These are phyloP conservation scores for Monosporozyma aerobia DNA, from an alignment of 805 yeast genomes.

Conservation along the genomic window DNA sequence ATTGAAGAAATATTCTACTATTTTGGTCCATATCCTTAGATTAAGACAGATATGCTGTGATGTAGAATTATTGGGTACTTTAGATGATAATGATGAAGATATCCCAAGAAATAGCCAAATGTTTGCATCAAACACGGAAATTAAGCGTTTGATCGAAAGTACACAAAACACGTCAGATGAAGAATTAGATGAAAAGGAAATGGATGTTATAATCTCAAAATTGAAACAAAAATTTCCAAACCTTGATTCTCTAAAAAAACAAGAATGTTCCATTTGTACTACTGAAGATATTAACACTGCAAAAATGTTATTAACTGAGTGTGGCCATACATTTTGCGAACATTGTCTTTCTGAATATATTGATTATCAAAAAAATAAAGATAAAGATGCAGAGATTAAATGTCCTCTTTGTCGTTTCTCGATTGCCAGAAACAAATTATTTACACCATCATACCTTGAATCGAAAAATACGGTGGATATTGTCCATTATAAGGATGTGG, in stretches of 20 bases:
- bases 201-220: slow-evolving; percentile 1
- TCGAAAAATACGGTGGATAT: neutral
- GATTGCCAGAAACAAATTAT: slow-evolving; percentile 41
- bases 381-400: slow-evolving; percentile 35
- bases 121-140: slow-evolving; percentile 5
- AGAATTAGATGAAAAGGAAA: neutral
- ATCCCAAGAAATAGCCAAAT: slow-evolving; percentile 14
- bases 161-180: neutral
- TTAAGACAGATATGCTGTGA: slow-evolving; percentile 88
- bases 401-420: slow-evolving; percentile 73
- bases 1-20: slow-evolving; percentile 65
- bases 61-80: slow-evolving; percentile 47
- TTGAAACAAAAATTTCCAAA: slow-evolving; percentile 22
- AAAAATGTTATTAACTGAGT: slow-evolving; percentile 52
- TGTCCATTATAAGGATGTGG: slow-evolving; percentile 16
- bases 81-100: slow-evolving; percentile 47
- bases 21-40: slow-evolving; percentile 73
- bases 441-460: slow-evolving; percentile 9
- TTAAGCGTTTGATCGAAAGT: slow-evolving; percentile 1
- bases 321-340: slow-evolving; percentile 75
- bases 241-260: slow-evolving; percentile 29
- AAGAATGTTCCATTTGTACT: slow-evolving; percentile 83
- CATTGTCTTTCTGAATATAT: slow-evolving; percentile 67
- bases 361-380: slow-evolving; percentile 44
- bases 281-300: slow-evolving; percentile 51